Evolutionary conservation across 163 green algal species (phyloP).

Genomic region (Prototheca cutis): DNA sequence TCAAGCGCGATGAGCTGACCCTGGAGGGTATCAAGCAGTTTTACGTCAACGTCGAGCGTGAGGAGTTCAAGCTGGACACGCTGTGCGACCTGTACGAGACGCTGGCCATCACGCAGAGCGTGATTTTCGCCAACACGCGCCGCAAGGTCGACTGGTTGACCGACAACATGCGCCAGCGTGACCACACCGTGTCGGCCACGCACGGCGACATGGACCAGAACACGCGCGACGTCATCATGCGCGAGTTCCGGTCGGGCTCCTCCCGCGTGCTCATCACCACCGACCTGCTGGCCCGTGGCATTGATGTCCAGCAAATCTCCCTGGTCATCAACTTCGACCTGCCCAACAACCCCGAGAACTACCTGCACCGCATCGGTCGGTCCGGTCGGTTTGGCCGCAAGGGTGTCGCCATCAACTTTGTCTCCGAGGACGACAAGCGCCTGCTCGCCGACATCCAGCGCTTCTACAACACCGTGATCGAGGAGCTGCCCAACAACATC

Average conservation of each 20-base stretch:
- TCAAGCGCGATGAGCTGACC: conserved; percentile 99
- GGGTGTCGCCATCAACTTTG: conserved; percentile 99
- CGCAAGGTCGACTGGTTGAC: conserved; percentile 99
- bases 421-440: conserved; percentile 84
- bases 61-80: conserved; percentile 99
- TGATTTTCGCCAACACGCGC: conserved; percentile 99
- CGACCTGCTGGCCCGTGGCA: conserved; percentile 96
- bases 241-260: conserved; percentile 96
- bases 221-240: conserved; percentile 99
- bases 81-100: conserved; percentile 99
- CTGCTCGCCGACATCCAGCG: conserved; percentile 96
- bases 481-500: conserved; percentile 95
- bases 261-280: conserved; percentile 99
- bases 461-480: conserved; percentile 98
- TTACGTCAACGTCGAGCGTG: conserved; percentile 97
- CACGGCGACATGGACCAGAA: conserved; percentile 99
- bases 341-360: conserved; percentile 98
- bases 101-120: conserved; percentile 97
- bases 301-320: conserved; percentile 99
- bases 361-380: conserved; percentile 97
- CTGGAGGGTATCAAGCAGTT: conserved; percentile 99
- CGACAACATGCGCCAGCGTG: conserved; percentile 96
- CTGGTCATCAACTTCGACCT: conserved; percentile 99
- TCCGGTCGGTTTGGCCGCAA: conserved; percentile 97
- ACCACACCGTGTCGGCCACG: conserved; percentile 98